Conservation (phyloP, 345 rosid species). For the Laguncularia racemosa region DNA sequence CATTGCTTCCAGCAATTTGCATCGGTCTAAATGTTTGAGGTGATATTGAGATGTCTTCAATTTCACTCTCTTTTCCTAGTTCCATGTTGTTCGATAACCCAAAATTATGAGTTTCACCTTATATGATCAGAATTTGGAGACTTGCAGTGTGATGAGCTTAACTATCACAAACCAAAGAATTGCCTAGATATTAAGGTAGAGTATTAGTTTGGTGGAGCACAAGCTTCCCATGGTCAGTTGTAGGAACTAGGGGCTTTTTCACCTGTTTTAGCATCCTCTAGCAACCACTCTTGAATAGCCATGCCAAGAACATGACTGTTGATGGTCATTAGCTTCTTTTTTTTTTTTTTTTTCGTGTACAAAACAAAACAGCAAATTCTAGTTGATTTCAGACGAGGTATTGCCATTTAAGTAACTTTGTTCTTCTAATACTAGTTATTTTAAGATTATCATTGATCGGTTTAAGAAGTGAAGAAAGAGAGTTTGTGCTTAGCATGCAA, state of each 20-base stretch:
- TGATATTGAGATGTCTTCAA: constrained; percentile 38
- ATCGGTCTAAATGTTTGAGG: constrained; percentile 56
- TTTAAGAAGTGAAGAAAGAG: no score
- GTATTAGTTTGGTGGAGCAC: constrained; percentile 52
- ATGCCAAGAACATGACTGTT: constrained; percentile 19
- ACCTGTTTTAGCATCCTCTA: not conserved
- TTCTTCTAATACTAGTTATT: no score
- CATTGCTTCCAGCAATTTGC: constrained; percentile 75
- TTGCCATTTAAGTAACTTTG: no score
- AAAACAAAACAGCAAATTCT: no score
- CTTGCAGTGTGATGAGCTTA: constrained; percentile 29
- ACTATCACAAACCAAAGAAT: constrained; percentile 58
- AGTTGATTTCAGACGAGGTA: no score
- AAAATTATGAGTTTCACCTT: no score
- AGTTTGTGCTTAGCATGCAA: no score
- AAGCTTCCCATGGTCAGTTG: constrained; percentile 45
- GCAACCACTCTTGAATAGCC: not conserved
- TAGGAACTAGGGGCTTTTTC: no score
- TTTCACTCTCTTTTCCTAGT: constrained; percentile 38
- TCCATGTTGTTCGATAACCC: constrained; percentile 29
- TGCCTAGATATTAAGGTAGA: constrained; percentile 34
- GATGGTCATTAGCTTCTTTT: no score
- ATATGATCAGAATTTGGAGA: not conserved
- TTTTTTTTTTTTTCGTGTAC: no score
- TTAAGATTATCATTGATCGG: no score